phyloP scores from a whole-genome alignment of 2,329 filamentous ascomycete genomes.

The Exophiala sideris region DNA sequence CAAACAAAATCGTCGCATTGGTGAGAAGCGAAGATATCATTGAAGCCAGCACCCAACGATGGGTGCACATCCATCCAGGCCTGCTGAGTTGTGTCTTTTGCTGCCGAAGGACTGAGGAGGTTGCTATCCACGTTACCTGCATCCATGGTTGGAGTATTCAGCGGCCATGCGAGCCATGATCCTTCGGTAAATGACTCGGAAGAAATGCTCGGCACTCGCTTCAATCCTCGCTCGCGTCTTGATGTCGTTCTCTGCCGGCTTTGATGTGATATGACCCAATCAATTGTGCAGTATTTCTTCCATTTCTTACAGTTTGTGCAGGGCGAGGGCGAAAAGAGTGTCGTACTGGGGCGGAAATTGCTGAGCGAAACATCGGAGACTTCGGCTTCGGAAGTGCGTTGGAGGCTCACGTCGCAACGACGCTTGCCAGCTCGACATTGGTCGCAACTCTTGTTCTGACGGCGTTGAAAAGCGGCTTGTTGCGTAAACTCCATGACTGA shows the following conservation, averaged over 20 bases:
- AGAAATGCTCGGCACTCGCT: not conserved
- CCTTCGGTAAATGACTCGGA: not conserved
- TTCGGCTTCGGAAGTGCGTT: not conserved
- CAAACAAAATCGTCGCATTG: not conserved
- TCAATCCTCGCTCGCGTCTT: constrained; percentile 2
- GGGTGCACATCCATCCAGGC: not conserved
- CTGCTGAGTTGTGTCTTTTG: not conserved
- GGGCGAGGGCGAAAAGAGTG: constrained; percentile 21
- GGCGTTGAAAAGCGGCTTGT: constrained; percentile 24
- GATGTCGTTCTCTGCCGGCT: not conserved
- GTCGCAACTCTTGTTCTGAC: constrained; percentile 46
- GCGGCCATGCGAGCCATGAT: not conserved
- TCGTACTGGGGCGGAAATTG: not conserved
- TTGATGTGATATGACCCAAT: constrained; percentile 26
- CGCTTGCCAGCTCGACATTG: constrained; percentile 47
- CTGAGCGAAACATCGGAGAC: constrained; percentile 2
- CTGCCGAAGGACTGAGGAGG: constrained; percentile 4
- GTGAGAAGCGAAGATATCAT: not conserved
- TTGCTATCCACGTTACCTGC: constrained; percentile 1
- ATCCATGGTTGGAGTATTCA: not conserved
- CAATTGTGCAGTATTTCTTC: constrained; percentile 15
- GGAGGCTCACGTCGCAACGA: constrained; percentile 42
- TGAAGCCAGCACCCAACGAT: not conserved
- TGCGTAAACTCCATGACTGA: no score
- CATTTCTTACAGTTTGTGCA: constrained; percentile 45